Evolutionary conservation across 2,329 filamentous ascomycete species (phyloP).

Genomic region (Cercospora sp.): DNA sequence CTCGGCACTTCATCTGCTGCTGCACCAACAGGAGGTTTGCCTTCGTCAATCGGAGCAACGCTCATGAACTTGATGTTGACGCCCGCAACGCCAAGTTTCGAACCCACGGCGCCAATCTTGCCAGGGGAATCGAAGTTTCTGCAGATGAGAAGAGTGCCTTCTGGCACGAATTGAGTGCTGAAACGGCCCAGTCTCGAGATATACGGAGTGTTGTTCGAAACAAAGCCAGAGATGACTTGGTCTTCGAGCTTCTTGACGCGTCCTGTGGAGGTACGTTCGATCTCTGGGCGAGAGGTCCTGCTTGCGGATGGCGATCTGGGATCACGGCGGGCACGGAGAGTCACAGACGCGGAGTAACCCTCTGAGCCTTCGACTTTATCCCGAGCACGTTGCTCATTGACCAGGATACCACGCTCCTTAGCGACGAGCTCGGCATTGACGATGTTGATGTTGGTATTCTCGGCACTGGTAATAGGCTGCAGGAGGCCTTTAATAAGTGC

Average conservation of each 20-base stretch:
- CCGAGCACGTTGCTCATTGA: slow-evolving; percentile 70
- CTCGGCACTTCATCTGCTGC: slow-evolving; percentile 9
- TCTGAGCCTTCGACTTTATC: slow-evolving; percentile 57
- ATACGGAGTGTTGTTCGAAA: slow-evolving; percentile 62
- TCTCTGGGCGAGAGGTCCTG: slow-evolving; percentile 15
- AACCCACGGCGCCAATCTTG: slow-evolving; percentile 79
- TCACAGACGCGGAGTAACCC: slow-evolving; percentile 70
- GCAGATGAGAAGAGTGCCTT: slow-evolving; percentile 73
- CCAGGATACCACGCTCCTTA: slow-evolving; percentile 72
- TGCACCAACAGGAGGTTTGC: slow-evolving; percentile 29
- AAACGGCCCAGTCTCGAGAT: slow-evolving; percentile 75
- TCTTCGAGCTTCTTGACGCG: slow-evolving; percentile 42
- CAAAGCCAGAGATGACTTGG: slow-evolving; percentile 65
- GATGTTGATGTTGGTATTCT: slow-evolving; percentile 73
- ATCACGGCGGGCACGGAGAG: slow-evolving; percentile 56
- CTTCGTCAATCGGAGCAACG: slow-evolving; percentile 60
- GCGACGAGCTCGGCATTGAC: slow-evolving; percentile 77
- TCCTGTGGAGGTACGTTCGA: slow-evolving; percentile 17
- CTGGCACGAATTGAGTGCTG: slow-evolving; percentile 69
- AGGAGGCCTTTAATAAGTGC: slow-evolving; percentile 76
- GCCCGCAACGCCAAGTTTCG: slow-evolving; percentile 64
- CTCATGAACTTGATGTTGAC: slow-evolving; percentile 83
- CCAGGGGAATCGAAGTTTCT: slow-evolving; percentile 80
- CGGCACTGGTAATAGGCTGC: slow-evolving; percentile 65
- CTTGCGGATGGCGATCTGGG: slow-evolving; percentile 36